Conservation (phyloP, 768 basidiomycete genomes). For the Imleria badia region DNA sequence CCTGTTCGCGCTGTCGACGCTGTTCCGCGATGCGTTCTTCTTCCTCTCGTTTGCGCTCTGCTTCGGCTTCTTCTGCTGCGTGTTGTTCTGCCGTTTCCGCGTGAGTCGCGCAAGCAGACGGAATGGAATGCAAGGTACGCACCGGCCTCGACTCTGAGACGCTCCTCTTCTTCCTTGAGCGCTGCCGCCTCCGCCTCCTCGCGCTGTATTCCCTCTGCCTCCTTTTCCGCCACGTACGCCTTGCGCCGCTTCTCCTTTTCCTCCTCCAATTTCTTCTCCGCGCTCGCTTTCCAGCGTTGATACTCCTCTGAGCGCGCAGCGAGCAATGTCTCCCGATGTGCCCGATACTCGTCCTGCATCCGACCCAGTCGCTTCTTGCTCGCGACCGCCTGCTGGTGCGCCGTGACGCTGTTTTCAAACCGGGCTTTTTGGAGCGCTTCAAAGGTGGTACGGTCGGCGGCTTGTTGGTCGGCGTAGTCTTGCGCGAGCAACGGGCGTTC, state of each 20-base stretch:
- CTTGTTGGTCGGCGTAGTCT: conserved; percentile 88
- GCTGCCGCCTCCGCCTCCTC: conserved; percentile 25
- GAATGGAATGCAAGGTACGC: conserved; percentile 16
- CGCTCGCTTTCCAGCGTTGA: conserved; percentile 48
- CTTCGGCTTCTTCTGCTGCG: conserved; percentile 60
- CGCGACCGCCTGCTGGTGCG: conserved; percentile 66
- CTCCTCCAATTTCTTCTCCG: conserved; percentile 70
- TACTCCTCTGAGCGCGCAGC: conserved; percentile 65
- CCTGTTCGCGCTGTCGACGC: conserved; percentile 53
- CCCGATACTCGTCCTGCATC: conserved; percentile 69
- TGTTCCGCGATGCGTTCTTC: conserved; percentile 54
- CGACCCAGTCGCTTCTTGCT: conserved; percentile 73
- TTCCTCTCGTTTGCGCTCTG: conserved; percentile 54
- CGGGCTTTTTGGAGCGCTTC: conserved; percentile 57
- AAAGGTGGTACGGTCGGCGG: conserved; percentile 69
- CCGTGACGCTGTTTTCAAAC: conserved; percentile 50
- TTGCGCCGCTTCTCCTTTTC: conserved; percentile 77
- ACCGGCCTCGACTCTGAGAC: conserved; percentile 52
- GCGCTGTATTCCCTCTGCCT: conserved; percentile 39
- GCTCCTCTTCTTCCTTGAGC: conserved; percentile 40
- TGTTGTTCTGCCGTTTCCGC: conserved; percentile 38
- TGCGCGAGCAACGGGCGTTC: conserved; percentile 81
- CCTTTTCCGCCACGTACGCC: conserved; percentile 58
- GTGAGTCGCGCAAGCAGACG: conserved; percentile 6
- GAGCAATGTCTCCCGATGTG: conserved; percentile 52